These are phyloP conservation scores for Buxus sempervirens DNA, from an alignment of 164 flowering plant species.

Conservation along the genomic window DNA sequence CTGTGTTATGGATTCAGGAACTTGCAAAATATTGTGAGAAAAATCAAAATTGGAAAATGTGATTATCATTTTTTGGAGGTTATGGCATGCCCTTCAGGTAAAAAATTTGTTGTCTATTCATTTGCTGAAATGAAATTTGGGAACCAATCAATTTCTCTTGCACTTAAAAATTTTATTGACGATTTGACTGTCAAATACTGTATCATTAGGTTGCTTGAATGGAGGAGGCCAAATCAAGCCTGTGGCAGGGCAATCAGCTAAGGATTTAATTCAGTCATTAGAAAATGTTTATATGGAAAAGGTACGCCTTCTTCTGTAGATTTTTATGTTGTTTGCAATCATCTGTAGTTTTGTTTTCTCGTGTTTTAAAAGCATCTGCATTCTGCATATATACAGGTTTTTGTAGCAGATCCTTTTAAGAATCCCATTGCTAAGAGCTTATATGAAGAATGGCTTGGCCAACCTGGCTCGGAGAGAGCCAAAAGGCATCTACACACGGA, in stretches of 20 bases:
- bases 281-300: conserved; percentile 63
- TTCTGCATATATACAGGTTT: conserved; percentile 37
- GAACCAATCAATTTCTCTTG: not conserved
- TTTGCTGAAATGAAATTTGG: not conserved
- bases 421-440: conserved; percentile 62
- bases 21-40: conserved; percentile 82
- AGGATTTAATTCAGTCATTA: conserved; percentile 63
- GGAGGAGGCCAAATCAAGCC: conserved; percentile 97
- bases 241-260: conserved; percentile 74
- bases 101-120: too few relatives aligned
- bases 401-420: conserved; percentile 63
- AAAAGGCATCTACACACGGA: conserved; percentile 65
- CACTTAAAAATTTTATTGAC: not conserved
- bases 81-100: conserved; percentile 99
- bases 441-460: conserved; percentile 82
- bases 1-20: conserved; percentile 98
- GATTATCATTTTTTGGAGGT: conserved; percentile 92
- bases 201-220: conserved; percentile 80
- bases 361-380: not conserved
- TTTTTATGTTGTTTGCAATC: not conserved
- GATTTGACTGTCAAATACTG: not conserved
- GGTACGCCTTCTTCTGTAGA: conserved; percentile 38
- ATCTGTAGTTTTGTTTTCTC: not conserved
- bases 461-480: conserved; percentile 85
- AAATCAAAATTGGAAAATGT: conserved; percentile 72